Evolutionary conservation across 2,329 filamentous ascomycete genomes (phyloP).

Genomic region (Drechslerella dactyloides): DNA sequence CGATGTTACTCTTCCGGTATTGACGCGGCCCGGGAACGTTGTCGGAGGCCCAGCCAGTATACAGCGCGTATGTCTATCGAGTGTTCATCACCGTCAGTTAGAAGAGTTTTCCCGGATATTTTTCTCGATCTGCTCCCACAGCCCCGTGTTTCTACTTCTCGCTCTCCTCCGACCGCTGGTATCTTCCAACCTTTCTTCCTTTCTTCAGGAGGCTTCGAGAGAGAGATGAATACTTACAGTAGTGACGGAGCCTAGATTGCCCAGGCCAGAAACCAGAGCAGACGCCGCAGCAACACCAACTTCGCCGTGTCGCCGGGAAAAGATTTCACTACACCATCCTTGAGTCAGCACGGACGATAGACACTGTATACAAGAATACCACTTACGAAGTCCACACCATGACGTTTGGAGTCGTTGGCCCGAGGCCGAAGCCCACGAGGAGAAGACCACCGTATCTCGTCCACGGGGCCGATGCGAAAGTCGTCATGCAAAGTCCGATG

Average conservation of each 20-base stretch:
- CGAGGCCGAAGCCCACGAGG: constrained; percentile 87
- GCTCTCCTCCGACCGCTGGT: neutral
- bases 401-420: constrained; percentile 87
- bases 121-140: neutral
- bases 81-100: neutral
- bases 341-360: neutral
- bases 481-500: constrained; percentile 76
- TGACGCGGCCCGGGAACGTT: constrained; percentile 70
- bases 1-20: constrained; percentile 82
- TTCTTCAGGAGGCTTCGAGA: neutral
- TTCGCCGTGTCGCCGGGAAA: constrained; percentile 86
- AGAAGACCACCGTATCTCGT: constrained; percentile 86
- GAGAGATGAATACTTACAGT: constrained; percentile 60
- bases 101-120: neutral
- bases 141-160: too few relatives aligned
- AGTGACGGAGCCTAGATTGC: constrained; percentile 82
- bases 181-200: neutral
- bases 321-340: constrained; percentile 67
- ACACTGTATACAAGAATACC: neutral
- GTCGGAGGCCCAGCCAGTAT: constrained; percentile 83
- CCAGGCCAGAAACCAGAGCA: constrained; percentile 83
- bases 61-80: constrained; percentile 76
- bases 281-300: constrained; percentile 86
- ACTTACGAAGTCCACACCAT: constrained; percentile 81
- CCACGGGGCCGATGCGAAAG: constrained; percentile 74